phyloP scores from a whole-genome alignment of 2,329 filamentous ascomycete genomes.

The Blumeria graminis region DNA sequence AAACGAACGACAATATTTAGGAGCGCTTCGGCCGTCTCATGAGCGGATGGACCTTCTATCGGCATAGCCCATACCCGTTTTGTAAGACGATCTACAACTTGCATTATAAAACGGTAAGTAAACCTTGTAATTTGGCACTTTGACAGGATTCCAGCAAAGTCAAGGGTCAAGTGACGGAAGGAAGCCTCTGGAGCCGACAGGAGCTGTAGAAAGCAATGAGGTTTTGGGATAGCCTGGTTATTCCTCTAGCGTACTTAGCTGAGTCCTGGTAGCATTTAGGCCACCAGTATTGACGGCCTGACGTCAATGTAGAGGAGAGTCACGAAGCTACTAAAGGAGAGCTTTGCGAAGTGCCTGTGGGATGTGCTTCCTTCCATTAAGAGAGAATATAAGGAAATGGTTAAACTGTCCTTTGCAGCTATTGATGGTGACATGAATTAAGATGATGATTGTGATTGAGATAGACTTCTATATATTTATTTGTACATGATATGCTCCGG shows the following conservation, averaged over 20 bases:
- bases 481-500: too few species aligned
- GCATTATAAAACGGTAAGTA: neutral
- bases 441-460: neutral
- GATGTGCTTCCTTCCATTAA: too few species aligned
- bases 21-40: conserved; percentile 2
- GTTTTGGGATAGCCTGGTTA: neutral
- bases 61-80: neutral
- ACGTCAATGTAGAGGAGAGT: too few species aligned
- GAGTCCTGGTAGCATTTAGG: neutral
- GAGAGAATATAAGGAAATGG: too few species aligned
- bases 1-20: conserved; percentile 9
- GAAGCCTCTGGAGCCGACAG: neutral
- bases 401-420: neutral
- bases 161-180: neutral
- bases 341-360: too few species aligned
- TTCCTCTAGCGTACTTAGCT: neutral
- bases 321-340: too few species aligned
- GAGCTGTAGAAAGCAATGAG: neutral
- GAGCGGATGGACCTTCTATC: neutral
- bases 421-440: too few species aligned
- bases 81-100: neutral
- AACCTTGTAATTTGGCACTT: neutral
- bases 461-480: too few species aligned
- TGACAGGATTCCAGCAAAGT: too few species aligned
- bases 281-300: neutral